Percentiles rank a stretch among this genome's conserved stretches.
Conservation (phyloP, 2,329 filamentous ascomycete species). For the Penicillium palitans region DNA sequence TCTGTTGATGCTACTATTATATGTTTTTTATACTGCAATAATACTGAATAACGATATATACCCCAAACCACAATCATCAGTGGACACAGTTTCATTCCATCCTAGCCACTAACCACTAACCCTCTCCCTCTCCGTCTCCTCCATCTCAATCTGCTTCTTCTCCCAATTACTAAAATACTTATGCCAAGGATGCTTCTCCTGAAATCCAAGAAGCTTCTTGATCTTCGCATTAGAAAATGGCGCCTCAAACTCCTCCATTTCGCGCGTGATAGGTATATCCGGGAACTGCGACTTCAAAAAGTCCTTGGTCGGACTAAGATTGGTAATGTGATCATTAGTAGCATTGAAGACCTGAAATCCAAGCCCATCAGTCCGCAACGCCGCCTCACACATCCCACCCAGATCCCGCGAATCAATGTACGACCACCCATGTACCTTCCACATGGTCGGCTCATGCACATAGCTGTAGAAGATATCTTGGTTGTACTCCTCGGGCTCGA, state of each 20-base stretch:
- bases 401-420: slow-evolving; percentile 64
- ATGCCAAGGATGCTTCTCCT: slow-evolving; percentile 52
- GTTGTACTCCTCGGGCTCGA: slow-evolving; percentile 62
- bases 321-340: slow-evolving; percentile 62
- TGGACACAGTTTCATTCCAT: not conserved
- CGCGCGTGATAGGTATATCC: slow-evolving; percentile 52
- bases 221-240: slow-evolving; percentile 63
- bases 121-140: not conserved
- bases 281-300: slow-evolving; percentile 54
- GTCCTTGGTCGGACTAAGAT: slow-evolving; percentile 49
- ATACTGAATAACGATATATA: not conserved
- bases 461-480: slow-evolving; percentile 52
- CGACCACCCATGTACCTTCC: slow-evolving; percentile 62
- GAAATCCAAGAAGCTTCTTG: slow-evolving; percentile 57
- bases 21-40: no score
- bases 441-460: slow-evolving; percentile 51
- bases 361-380: slow-evolving; percentile 52
- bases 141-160: slow-evolving; percentile 9
- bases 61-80: not conserved
- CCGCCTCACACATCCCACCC: slow-evolving; percentile 60
- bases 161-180: slow-evolving; percentile 23
- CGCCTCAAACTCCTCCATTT: slow-evolving; percentile 60
- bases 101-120: not conserved
- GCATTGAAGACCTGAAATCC: slow-evolving; percentile 66
- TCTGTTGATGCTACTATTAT: not conserved